phyloP scores from a whole-genome alignment of 768 basidiomycete genomes.

The Calvatia gigantea region DNA sequence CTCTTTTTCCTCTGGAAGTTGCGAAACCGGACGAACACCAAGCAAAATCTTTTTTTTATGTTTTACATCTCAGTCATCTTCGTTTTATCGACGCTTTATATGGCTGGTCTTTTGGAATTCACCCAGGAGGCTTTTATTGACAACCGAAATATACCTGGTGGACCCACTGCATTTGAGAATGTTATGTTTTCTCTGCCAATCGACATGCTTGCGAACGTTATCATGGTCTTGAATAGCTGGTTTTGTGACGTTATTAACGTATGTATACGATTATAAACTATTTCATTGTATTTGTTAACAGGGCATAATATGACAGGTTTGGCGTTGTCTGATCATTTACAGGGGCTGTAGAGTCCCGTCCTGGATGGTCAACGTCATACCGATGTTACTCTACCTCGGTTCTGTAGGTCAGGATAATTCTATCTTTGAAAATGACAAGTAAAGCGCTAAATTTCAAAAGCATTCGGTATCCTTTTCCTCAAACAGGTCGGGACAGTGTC shows the following conservation, averaged over 20 bases:
- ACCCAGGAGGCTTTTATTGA: conserved; percentile 14
- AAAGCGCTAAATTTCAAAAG: background rate
- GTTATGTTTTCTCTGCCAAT: conserved; percentile 14
- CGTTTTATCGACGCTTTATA: conserved; percentile 13
- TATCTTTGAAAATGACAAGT: background rate
- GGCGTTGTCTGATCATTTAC: conserved; percentile 19
- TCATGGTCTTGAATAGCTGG: conserved; percentile 17
- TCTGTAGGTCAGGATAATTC: background rate
- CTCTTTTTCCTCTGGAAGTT: conserved; percentile 9
- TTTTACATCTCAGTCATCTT: conserved; percentile 16
- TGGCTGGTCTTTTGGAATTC: conserved; percentile 13
- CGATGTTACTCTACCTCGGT: background rate
- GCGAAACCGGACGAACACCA: background rate
- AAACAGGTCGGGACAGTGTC: conserved; percentile 2
- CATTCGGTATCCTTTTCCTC: conserved; percentile 2
- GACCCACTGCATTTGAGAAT: conserved; percentile 7
- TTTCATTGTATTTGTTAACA: background rate
- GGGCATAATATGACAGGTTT: conserved; percentile 11
- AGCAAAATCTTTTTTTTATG: conserved; percentile 2
- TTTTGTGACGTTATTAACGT: conserved; percentile 17
- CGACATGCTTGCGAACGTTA: conserved; percentile 12
- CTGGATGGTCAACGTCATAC: background rate
- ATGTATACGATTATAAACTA: background rate
- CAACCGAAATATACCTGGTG: conserved; percentile 3
- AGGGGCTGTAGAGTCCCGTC: background rate